phyloP scores from a whole-genome alignment of 2,329 filamentous ascomycete genomes.

The Clarireedia hainanense region DNA sequence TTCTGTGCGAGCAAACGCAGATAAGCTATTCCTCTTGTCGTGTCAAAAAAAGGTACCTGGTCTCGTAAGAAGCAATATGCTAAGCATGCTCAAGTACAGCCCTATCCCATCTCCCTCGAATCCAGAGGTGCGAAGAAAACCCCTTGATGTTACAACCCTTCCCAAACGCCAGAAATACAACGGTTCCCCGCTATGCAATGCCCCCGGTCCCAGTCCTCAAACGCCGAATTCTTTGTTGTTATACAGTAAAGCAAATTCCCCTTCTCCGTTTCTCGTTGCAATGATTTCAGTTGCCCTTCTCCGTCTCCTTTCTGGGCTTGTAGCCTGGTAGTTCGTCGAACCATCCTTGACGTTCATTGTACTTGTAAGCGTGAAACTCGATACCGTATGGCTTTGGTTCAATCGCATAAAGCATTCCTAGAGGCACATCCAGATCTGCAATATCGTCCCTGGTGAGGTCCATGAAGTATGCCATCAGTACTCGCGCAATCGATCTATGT shows the following conservation, averaged over 20 bases:
- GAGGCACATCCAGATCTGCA: slow-evolving; percentile 84
- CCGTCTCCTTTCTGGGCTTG: slow-evolving; percentile 52
- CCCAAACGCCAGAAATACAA: too few species aligned
- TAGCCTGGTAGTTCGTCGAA: slow-evolving; percentile 86
- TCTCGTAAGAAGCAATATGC: too few species aligned
- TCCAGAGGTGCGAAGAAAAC: too few species aligned
- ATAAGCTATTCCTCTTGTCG: too few species aligned
- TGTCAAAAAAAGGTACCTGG: too few species aligned
- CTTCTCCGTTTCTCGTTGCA: background rate
- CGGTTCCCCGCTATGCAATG: slow-evolving; percentile 4
- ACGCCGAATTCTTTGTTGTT: background rate
- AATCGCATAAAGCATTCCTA: slow-evolving; percentile 89
- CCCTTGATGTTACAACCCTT: too few species aligned
- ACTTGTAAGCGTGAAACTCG: slow-evolving; percentile 91
- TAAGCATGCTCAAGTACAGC: too few species aligned
- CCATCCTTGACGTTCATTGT: slow-evolving; percentile 68
- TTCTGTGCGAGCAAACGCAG: too few species aligned
- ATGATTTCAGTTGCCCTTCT: slow-evolving; percentile 20
- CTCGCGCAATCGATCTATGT: slow-evolving; percentile 84
- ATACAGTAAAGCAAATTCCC: background rate
- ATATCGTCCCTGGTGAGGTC: slow-evolving; percentile 86
- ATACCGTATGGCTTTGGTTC: slow-evolving; percentile 98
- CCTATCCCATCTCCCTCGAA: too few species aligned
- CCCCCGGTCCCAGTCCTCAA: background rate
- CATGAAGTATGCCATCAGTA: slow-evolving; percentile 94